phyloP scores from a whole-genome alignment of 257 asterid genomes.

The Solanum medicagineum region DNA sequence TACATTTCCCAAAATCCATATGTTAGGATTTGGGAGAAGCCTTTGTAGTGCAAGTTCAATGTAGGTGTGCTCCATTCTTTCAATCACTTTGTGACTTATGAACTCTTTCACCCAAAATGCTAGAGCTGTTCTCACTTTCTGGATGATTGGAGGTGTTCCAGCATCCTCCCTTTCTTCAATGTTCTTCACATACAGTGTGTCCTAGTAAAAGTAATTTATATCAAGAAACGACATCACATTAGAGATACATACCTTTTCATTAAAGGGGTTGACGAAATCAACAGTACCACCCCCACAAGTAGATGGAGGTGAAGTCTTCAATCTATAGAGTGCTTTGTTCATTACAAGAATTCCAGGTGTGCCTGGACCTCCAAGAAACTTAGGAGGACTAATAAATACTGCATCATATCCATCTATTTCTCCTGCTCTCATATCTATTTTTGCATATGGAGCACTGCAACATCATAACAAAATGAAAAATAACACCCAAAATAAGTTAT shows the following conservation, averaged over 20 bases:
- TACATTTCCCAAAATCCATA: conserved; percentile 30
- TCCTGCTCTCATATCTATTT: neutral
- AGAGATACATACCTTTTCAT: neutral
- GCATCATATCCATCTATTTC: conserved; percentile 42
- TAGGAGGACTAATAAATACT: conserved; percentile 31
- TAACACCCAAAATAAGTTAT: neutral
- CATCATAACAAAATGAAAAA: neutral
- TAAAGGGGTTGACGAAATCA: neutral
- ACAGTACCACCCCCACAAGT: neutral
- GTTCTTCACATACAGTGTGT: conserved; percentile 24
- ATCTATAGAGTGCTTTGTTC: conserved; percentile 23
- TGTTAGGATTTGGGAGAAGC: conserved; percentile 13
- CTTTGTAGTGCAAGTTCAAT: conserved; percentile 17
- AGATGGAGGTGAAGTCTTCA: conserved; percentile 14
- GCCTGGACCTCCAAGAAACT: conserved; percentile 50
- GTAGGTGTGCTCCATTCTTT: conserved; percentile 13
- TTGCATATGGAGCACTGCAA: neutral
- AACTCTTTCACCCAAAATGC: conserved; percentile 41
- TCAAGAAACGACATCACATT: neutral
- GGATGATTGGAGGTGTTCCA: conserved; percentile 43
- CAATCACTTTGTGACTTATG: conserved; percentile 22
- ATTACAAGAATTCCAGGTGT: conserved; percentile 39
- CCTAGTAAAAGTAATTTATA: neutral
- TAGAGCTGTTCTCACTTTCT: conserved; percentile 35
- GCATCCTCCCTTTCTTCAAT: conserved; percentile 59